These are phyloP conservation scores for Globisporangium echinulatum DNA, from an alignment of 352 stramenopile species.

Conservation along the genomic window DNA sequence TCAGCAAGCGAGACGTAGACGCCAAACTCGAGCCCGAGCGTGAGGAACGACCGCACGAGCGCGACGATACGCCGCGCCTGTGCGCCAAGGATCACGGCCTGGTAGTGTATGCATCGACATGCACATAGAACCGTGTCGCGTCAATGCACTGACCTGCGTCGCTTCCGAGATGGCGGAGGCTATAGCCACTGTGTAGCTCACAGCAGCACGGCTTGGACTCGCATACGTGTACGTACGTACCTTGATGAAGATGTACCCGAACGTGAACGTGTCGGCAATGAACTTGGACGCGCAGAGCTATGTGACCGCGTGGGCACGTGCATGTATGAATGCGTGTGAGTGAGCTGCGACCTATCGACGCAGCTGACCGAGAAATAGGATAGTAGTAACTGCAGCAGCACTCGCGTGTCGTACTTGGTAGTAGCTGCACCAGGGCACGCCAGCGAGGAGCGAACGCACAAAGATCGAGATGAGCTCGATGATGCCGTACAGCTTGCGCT, in stretches of 20 bases:
- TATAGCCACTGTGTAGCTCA: no score
- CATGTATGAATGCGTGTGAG: no score
- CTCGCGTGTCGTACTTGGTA: constrained; percentile 32
- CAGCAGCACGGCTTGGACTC: no score
- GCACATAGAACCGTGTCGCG: not conserved
- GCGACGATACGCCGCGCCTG: constrained; percentile 45
- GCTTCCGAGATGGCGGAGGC: no score
- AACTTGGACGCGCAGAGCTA: constrained; percentile 62
- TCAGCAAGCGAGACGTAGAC: constrained; percentile 58
- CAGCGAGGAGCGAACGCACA: constrained; percentile 43
- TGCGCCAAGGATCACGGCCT: constrained; percentile 51
- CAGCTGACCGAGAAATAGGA: not conserved
- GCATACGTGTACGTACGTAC: constrained; percentile 14
- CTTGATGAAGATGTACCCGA: constrained; percentile 74
- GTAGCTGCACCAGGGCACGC: constrained; percentile 70
- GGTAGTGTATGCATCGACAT: not conserved
- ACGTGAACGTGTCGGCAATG: constrained; percentile 67
- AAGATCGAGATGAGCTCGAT: constrained; percentile 76
- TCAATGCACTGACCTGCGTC: no score
- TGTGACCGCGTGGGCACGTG: not conserved
- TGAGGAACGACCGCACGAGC: constrained; percentile 52
- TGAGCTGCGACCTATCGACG: no score
- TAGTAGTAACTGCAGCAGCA: not conserved
- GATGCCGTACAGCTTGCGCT: constrained; percentile 73
- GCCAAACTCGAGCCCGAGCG: constrained; percentile 57